Evolutionary conservation across 2,329 filamentous ascomycete species (phyloP).

Genomic region (Fusarium pilosicola): DNA sequence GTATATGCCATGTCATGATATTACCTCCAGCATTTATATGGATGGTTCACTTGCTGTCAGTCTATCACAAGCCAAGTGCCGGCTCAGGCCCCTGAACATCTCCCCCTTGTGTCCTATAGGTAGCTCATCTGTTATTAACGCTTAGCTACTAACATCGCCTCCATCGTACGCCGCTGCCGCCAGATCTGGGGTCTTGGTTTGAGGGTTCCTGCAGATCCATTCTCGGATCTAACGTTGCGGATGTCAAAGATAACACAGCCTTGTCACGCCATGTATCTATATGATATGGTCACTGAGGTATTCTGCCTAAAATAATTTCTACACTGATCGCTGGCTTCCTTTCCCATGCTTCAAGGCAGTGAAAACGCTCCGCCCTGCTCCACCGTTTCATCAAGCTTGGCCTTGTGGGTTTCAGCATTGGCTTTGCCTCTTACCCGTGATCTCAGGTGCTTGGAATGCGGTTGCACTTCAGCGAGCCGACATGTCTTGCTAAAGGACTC

Average conservation of each 20-base stretch:
- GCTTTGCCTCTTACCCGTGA: conserved; percentile 2
- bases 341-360: background rate
- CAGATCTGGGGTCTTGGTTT: conserved; percentile 40
- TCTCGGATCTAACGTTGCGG: conserved; percentile 31
- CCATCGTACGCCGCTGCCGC: conserved; percentile 24
- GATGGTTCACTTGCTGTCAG: conserved; percentile 8
- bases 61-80: conserved; percentile 30
- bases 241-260: conserved; percentile 13
- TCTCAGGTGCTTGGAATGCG: conserved; percentile 3
- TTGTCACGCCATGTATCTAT: conserved; percentile 3
- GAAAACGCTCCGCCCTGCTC: conserved; percentile 16
- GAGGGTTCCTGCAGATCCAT: conserved; percentile 43
- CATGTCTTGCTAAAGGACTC: background rate
- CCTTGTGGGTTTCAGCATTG: background rate
- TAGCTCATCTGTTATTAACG: conserved; percentile 12
- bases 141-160: conserved; percentile 11
- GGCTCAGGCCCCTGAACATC: conserved; percentile 12
- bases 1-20: background rate
- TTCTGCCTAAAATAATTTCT: conserved; percentile 7
- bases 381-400: background rate
- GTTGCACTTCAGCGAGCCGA: background rate
- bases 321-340: background rate
- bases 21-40: background rate
- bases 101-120: conserved; percentile 9
- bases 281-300: background rate